Percentiles rank a stretch among this genome's conserved stretches.
Evolutionary conservation across 202 grass and related monocot species (phyloP).

Genomic region (Alloteropsis angusta): DNA sequence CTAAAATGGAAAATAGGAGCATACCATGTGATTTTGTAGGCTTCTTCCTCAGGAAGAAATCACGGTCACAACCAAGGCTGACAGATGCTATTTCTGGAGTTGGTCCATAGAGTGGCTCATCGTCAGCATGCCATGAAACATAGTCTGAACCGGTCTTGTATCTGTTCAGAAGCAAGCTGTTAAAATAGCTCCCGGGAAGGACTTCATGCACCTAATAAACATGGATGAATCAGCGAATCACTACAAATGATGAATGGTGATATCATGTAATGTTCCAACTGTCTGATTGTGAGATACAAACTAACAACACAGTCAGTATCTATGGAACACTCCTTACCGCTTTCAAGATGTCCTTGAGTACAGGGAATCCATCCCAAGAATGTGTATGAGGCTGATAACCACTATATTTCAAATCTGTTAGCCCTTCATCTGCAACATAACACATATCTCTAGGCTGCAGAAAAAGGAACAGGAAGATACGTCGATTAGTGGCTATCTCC

Average conservation of each 20-base stretch:
- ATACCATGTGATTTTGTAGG: constrained; percentile 52
- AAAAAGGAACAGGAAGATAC: neutral
- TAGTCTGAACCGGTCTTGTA: constrained; percentile 76
- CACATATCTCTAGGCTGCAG: constrained; percentile 57
- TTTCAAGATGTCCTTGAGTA: constrained; percentile 74
- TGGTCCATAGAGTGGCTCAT: constrained; percentile 69
- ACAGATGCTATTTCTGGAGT: constrained; percentile 77
- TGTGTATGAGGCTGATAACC: constrained; percentile 54
- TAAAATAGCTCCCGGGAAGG: constrained; percentile 67
- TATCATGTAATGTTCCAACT: neutral
- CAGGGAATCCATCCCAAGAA: constrained; percentile 81
- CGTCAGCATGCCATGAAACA: constrained; percentile 91
- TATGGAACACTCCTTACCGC: constrained; percentile 27
- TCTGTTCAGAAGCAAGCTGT: constrained; percentile 82
- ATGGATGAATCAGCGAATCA: constrained; percentile 6
- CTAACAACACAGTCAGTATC: neutral
- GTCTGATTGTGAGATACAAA: neutral
- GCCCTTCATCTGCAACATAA: constrained; percentile 65
- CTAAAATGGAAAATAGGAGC: neutral
- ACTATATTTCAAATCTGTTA: constrained; percentile 71
- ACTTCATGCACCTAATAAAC: constrained; percentile 59
- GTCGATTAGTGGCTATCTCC: neutral
- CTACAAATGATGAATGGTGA: neutral
- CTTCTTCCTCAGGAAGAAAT: constrained; percentile 65
- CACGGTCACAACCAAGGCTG: constrained; percentile 64